Evolutionary conservation across 257 asterid species (phyloP).

Genomic region (Plectranthus barbatus): DNA sequence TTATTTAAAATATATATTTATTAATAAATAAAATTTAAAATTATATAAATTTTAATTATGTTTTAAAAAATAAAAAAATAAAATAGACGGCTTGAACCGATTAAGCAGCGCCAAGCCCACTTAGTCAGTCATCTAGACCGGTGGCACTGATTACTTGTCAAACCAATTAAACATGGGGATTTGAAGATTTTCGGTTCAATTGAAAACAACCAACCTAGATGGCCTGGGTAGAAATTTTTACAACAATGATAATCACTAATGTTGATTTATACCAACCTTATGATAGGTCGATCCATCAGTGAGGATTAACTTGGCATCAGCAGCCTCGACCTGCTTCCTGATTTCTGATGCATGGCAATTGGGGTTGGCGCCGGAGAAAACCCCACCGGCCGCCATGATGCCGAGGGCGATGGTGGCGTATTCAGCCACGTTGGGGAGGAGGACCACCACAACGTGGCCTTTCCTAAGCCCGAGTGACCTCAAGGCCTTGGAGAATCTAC

Average conservation of each 20-base stretch:
- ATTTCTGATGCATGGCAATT: slow-evolving; percentile 59
- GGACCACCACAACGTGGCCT: slow-evolving; percentile 72
- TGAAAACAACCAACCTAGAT: no score
- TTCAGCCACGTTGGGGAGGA: slow-evolving; percentile 70
- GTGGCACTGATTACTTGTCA: no score
- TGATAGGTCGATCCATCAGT: slow-evolving; percentile 68
- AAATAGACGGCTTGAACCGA: no score
- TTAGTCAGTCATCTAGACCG: no score
- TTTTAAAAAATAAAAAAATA: no score
- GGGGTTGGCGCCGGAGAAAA: slow-evolving; percentile 91
- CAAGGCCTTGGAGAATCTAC: slow-evolving; percentile 74
- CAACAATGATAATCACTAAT: background rate
- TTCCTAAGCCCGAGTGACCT: slow-evolving; percentile 77
- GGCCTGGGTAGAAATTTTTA: no score
- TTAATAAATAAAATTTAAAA: no score
- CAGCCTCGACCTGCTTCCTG: slow-evolving; percentile 75
- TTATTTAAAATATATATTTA: no score
- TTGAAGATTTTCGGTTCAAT: no score
- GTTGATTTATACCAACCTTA: slow-evolving; percentile 36
- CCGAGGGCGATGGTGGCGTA: slow-evolving; percentile 80
- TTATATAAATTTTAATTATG: no score
- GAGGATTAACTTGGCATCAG: slow-evolving; percentile 82
- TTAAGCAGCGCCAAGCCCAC: no score
- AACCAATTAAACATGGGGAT: no score
- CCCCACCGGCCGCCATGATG: slow-evolving; percentile 88